Percentiles rank a stretch among this genome's conserved stretches.
Conservation (phyloP, 345 rosid genomes). For the Excoecaria agallocha region DNA sequence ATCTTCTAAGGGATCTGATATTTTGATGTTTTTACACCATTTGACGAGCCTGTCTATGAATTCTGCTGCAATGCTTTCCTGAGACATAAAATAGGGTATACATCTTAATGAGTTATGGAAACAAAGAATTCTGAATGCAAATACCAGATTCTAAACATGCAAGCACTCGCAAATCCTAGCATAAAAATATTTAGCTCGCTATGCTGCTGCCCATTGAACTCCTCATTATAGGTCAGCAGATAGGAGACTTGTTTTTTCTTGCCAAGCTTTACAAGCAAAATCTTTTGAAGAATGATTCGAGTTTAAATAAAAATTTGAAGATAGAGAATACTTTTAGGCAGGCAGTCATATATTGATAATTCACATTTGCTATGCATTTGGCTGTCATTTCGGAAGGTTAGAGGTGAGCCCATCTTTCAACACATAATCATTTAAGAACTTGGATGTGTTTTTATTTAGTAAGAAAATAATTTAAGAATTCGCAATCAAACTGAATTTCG, state of each 20-base stretch:
- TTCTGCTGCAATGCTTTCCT: slow-evolving; percentile 74
- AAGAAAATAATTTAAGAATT: not conserved
- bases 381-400: not conserved
- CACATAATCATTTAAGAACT: too few relatives aligned
- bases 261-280: not conserved
- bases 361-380: not conserved
- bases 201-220: not conserved
- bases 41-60: slow-evolving; percentile 68
- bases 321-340: not conserved
- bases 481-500: not conserved
- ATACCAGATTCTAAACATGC: not conserved
- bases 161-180: not conserved
- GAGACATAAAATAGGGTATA: slow-evolving; percentile 24
- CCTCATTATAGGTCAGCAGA: not conserved
- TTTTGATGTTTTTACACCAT: slow-evolving; percentile 77
- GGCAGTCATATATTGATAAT: not conserved
- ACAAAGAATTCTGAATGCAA: not conserved
- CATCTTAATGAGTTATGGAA: not conserved
- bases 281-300: not conserved
- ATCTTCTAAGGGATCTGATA: slow-evolving; percentile 90
- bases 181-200: slow-evolving; percentile 1
- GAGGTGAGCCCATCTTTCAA: too few relatives aligned
- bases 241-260: not conserved
- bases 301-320: slow-evolving; percentile 4
- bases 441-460: too few relatives aligned